Percentiles rank a stretch among this genome's conserved stretches.
Conservation (phyloP, 2,329 filamentous ascomycete species). For the Neodidymelliopsis sp. region DNA sequence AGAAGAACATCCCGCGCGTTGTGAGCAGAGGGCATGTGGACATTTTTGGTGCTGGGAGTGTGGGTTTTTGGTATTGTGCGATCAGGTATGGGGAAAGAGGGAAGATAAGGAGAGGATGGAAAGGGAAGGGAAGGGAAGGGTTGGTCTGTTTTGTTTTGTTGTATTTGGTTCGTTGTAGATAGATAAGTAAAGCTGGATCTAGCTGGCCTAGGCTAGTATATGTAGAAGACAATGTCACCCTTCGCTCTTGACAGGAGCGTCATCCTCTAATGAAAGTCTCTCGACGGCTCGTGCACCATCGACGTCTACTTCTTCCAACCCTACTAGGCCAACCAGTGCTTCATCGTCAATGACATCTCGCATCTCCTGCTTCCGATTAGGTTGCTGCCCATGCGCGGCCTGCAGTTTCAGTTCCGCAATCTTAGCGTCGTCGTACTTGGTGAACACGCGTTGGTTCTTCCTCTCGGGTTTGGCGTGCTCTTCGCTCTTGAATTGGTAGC, state of each 20-base stretch:
- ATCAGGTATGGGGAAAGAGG: too few relatives aligned
- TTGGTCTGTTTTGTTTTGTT: not conserved
- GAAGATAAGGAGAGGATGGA: too few relatives aligned
- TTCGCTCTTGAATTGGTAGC: slow-evolving; percentile 44
- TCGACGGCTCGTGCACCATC: slow-evolving; percentile 24
- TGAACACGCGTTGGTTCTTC: slow-evolving; percentile 45
- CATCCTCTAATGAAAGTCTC: slow-evolving; percentile 33
- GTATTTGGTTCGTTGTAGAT: not conserved
- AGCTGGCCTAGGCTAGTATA: too few relatives aligned
- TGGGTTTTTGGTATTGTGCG: too few relatives aligned
- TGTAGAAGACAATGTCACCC: too few relatives aligned
- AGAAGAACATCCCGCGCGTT: too few relatives aligned
- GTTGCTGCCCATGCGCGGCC: slow-evolving; percentile 42
- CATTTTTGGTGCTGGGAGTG: not conserved
- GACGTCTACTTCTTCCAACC: slow-evolving; percentile 25
- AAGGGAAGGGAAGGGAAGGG: not conserved
- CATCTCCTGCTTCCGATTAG: slow-evolving; percentile 34
- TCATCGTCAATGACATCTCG: slow-evolving; percentile 45
- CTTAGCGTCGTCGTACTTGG: slow-evolving; percentile 35
- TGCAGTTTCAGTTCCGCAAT: slow-evolving; percentile 34
- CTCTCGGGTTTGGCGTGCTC: slow-evolving; percentile 39
- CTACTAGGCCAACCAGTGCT: slow-evolving; percentile 39
- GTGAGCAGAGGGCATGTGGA: not conserved
- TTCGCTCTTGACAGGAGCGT: too few relatives aligned
- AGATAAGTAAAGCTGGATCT: not conserved